Evolutionary conservation across 2,329 filamentous ascomycete genomes (phyloP).

Genomic region (Elsinoe necatrix): DNA sequence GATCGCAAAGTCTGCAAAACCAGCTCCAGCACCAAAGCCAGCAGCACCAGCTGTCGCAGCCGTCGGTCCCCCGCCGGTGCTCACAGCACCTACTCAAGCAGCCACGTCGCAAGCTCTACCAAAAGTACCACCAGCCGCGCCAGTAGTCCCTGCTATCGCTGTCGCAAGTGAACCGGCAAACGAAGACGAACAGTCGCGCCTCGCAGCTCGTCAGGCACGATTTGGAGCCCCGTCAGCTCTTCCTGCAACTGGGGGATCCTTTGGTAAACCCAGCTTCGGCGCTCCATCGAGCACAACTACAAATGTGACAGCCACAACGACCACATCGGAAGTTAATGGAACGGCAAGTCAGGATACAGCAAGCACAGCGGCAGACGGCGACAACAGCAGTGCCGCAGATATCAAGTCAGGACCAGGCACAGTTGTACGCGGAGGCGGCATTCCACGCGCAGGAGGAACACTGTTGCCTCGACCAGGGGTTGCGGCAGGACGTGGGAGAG

Average conservation of each 20-base stretch:
- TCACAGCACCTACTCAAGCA: conserved; percentile 4
- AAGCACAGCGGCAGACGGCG: background rate
- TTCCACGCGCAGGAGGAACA: conserved; percentile 22
- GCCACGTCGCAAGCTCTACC: background rate
- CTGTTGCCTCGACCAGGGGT: conserved; percentile 23
- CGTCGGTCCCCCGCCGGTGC: background rate
- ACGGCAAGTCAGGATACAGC: background rate
- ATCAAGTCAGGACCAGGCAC: conserved; percentile 14
- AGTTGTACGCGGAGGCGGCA: conserved; percentile 22
- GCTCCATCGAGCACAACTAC: conserved; percentile 18
- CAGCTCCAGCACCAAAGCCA: conserved; percentile 22
- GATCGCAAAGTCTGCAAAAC: conserved; percentile 56
- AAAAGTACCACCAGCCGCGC: conserved; percentile 8
- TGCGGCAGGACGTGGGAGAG: conserved; percentile 19
- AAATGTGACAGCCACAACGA: conserved; percentile 16
- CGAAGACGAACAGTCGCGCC: conserved; percentile 19
- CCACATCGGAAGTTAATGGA: conserved; percentile 16
- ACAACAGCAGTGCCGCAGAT: conserved; percentile 17
- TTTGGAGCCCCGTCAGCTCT: conserved; percentile 20
- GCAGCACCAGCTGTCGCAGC: conserved; percentile 20
- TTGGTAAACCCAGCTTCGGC: conserved; percentile 20
- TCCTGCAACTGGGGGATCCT: conserved; percentile 15
- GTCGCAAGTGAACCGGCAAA: background rate
- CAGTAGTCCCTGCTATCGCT: conserved; percentile 10
- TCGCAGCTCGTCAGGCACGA: conserved; percentile 23